phyloP scores from a whole-genome alignment of 345 rosid species.

The Syzygium oleosum region DNA sequence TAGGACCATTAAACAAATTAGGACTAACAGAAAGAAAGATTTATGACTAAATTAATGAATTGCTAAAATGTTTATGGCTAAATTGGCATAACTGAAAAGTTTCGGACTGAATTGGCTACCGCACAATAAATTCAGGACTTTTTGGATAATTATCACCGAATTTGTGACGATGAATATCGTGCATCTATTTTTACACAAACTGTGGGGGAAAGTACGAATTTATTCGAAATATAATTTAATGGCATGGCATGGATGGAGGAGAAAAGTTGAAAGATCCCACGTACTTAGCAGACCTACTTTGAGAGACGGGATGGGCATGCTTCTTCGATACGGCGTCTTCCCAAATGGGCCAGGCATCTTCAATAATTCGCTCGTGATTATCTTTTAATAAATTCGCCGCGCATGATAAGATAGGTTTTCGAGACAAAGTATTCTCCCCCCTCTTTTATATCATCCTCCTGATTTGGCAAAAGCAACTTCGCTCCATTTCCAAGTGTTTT shows the following conservation, averaged over 20 bases:
- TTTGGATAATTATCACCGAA: background rate
- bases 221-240: background rate
- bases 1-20: too few species aligned
- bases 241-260: background rate
- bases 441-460: background rate
- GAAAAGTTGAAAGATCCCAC: background rate
- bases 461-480: background rate
- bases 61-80: background rate
- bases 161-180: background rate
- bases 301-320: background rate
- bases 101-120: rapidly evolving
- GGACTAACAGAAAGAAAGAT: too few species aligned
- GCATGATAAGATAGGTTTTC: background rate
- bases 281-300: background rate
- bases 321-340: background rate
- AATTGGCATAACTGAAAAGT: background rate
- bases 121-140: background rate
- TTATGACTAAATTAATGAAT: too few species aligned
- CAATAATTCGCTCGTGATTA: background rate
- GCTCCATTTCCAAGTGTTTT: background rate
- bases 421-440: background rate
- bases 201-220: background rate
- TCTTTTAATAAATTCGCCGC: background rate
- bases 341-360: background rate
- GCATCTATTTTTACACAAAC: background rate